These are phyloP conservation scores for Pseudozyma pruni DNA, from an alignment of 1,284 basidiomycete species.

Conservation along the genomic window DNA sequence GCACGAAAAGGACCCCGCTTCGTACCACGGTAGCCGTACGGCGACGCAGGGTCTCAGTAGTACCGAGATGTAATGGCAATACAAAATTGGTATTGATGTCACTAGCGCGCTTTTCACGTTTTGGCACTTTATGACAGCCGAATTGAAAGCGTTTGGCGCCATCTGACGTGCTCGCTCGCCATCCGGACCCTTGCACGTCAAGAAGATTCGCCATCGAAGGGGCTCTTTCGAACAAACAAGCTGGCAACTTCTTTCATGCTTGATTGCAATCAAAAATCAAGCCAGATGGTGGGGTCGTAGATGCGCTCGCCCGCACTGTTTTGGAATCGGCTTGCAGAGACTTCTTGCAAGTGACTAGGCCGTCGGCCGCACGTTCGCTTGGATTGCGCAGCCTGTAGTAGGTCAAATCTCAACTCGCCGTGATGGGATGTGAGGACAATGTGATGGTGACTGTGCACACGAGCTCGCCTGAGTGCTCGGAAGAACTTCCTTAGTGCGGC, in stretches of 20 bases:
- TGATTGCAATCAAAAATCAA: too few species aligned
- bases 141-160: slow-evolving; percentile 2
- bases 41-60: slow-evolving; percentile 4
- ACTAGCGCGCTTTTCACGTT: slow-evolving; percentile 3
- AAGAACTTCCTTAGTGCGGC: too few species aligned
- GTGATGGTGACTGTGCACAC: too few species aligned
- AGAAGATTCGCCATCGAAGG: slow-evolving; percentile 1
- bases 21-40: slow-evolving; percentile 2
- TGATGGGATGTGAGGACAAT: too few species aligned
- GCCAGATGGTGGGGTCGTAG: too few species aligned
- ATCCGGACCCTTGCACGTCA: slow-evolving; percentile 13
- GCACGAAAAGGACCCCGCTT: neutral
- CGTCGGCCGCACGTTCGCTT: too few species aligned
- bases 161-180: slow-evolving; percentile 47
- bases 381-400: neutral
- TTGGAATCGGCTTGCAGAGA: neutral
- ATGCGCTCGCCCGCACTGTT: too few species aligned
- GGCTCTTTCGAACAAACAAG: neutral
- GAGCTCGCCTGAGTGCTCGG: too few species aligned
- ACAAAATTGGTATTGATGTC: slow-evolving; percentile 10
- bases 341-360: too few species aligned
- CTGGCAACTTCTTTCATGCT: neutral
- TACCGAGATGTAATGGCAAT: neutral
- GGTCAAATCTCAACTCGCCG: neutral
- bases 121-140: slow-evolving; percentile 44